Percentiles rank a stretch among this genome's conserved stretches.
These are phyloP conservation scores for Verbascum thapsus DNA, from an alignment of 257 asterid genomes.

Conservation along the genomic window DNA sequence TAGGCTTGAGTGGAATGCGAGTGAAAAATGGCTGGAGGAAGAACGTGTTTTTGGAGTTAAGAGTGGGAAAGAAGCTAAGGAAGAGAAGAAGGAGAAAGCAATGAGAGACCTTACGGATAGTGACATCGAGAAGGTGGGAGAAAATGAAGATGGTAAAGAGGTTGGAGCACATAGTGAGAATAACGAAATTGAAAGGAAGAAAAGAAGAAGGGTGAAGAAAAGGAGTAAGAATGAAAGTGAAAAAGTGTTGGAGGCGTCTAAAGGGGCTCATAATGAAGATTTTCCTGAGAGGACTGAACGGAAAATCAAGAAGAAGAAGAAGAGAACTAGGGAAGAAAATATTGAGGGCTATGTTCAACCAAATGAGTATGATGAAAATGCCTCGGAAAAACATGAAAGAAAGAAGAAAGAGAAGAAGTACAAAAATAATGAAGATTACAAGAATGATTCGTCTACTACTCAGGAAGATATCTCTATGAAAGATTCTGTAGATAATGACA, in stretches of 20 bases:
- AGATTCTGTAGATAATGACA: too few species aligned
- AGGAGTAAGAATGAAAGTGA: too few species aligned
- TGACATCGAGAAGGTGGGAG: conserved; percentile 14
- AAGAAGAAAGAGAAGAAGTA: conserved; percentile 31
- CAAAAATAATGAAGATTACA: conserved; percentile 23
- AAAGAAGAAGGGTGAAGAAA: too few species aligned
- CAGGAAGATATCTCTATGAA: conserved; percentile 14
- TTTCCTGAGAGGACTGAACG: not conserved
- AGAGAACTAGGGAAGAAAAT: too few species aligned
- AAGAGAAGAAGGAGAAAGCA: conserved; percentile 28
- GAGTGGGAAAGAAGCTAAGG: conserved; percentile 11
- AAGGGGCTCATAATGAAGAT: conserved; percentile 1
- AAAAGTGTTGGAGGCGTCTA: too few species aligned
- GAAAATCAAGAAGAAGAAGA: conserved; percentile 26
- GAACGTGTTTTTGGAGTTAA: conserved; percentile 17
- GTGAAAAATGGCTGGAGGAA: not conserved
- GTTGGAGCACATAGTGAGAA: not conserved
- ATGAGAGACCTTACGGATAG: conserved; percentile 20
- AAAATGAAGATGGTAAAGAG: conserved; percentile 21
- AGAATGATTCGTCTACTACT: conserved; percentile 27
- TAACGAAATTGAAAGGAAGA: not conserved
- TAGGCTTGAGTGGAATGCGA: conserved; percentile 1
- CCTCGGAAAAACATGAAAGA: conserved; percentile 20
- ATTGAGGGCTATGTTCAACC: too few species aligned
- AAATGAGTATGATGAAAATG: conserved; percentile 25